Conservation (phyloP, 345 rosid species). For the Euphorbia lathyris region DNA sequence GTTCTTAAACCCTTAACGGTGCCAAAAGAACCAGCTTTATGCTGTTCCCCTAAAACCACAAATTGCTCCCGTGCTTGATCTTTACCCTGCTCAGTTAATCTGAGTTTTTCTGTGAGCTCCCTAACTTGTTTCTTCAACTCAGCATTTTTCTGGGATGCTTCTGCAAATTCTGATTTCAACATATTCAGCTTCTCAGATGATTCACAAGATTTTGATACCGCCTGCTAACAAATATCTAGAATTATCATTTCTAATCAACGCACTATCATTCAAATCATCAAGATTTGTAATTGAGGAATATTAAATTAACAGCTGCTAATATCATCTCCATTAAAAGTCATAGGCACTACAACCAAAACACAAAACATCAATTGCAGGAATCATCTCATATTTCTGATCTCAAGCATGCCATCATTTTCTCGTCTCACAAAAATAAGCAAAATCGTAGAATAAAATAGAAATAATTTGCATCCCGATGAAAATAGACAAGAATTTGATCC, state of each 20-base stretch:
- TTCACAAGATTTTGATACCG: slow-evolving; percentile 20
- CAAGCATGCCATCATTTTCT: background rate
- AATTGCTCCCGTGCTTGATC: slow-evolving; percentile 30
- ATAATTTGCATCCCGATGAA: background rate
- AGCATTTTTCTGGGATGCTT: slow-evolving; percentile 23
- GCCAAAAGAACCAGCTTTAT: slow-evolving; percentile 33
- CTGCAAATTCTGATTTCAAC: slow-evolving; percentile 21
- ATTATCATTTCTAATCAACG: background rate
- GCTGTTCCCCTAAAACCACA: slow-evolving; percentile 20
- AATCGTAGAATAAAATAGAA: background rate
- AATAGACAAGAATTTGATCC: background rate
- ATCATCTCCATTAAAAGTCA: background rate
- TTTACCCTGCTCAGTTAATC: slow-evolving; percentile 24
- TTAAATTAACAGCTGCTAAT: background rate
- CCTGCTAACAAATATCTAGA: slow-evolving; percentile 12
- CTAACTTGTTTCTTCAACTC: slow-evolving; percentile 22
- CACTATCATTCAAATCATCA: background rate
- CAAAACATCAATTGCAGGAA: background rate
- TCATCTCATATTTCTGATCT: background rate
- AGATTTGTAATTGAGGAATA: background rate
- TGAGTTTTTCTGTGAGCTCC: slow-evolving; percentile 19
- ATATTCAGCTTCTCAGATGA: slow-evolving; percentile 22
- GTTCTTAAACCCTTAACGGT: slow-evolving; percentile 28
- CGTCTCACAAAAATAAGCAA: background rate
- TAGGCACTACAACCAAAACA: too few relatives aligned